Conservation (phyloP, 805 yeast species). For the Metschnikowia henanensis region DNA sequence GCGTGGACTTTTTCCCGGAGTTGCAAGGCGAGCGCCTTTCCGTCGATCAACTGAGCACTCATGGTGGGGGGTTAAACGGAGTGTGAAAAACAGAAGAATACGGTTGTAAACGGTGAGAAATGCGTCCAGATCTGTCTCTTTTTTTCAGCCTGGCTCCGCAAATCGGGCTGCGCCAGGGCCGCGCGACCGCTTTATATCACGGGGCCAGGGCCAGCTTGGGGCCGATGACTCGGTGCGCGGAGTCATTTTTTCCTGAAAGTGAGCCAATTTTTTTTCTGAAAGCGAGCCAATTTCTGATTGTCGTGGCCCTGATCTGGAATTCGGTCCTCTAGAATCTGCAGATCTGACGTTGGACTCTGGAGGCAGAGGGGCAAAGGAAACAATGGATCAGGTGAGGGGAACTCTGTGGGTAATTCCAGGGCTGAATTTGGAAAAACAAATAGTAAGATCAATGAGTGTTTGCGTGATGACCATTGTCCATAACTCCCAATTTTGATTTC, state of each 20-base stretch:
- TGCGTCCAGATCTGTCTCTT: background rate
- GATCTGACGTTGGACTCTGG: background rate
- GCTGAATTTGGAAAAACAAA: no score
- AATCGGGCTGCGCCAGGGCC: background rate
- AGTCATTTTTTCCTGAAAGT: background rate
- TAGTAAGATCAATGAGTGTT: no score
- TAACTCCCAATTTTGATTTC: no score
- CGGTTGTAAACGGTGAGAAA: background rate
- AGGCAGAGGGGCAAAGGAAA: background rate
- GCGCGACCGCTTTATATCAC: background rate
- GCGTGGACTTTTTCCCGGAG: slow-evolving; percentile 39
- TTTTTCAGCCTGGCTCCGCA: background rate
- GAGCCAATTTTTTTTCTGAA: background rate
- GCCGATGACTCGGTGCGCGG: background rate
- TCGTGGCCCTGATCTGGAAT: background rate
- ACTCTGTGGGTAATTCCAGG: no score
- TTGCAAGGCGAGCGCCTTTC: slow-evolving; percentile 43
- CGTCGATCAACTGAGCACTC: slow-evolving; percentile 42
- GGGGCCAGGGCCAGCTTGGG: background rate
- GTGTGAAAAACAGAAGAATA: background rate
- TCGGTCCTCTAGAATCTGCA: background rate
- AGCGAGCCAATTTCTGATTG: background rate
- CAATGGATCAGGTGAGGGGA: no score
- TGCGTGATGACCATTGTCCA: no score
- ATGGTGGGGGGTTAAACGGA: slow-evolving; percentile 12